A percentile compares a stretch with the other conserved stretches of the same genome.
Evolutionary conservation across 371 early-diverging fungal genomes (phyloP).

Genomic region (Phascolomyces articulosus): DNA sequence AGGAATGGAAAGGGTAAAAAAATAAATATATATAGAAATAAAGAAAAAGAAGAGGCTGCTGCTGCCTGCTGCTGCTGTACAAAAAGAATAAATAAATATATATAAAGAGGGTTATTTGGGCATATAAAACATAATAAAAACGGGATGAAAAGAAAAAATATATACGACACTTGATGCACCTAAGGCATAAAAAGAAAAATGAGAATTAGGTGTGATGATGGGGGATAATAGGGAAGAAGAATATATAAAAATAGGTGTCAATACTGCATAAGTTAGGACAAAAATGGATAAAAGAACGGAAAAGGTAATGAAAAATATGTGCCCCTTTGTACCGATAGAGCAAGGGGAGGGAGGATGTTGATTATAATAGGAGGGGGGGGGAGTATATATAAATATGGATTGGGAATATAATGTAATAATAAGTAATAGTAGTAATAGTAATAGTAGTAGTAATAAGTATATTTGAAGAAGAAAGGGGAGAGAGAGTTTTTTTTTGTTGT

Average conservation of each 20-base stretch:
- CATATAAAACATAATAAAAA: slow-evolving; percentile 1
- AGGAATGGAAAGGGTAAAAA: slow-evolving; percentile 6
- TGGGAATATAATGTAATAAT: no score
- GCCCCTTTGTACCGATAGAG: slow-evolving; percentile 9
- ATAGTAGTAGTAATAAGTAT: no score
- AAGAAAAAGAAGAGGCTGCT: slow-evolving; percentile 2
- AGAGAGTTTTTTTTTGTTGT: no score
- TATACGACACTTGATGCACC: slow-evolving; percentile 17
- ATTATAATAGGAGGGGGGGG: slow-evolving; percentile 6
- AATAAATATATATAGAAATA: no score
- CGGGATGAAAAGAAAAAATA: slow-evolving; percentile 1
- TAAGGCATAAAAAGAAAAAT: slow-evolving; percentile 13
- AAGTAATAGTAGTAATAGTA: neutral
- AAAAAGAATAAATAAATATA: neutral
- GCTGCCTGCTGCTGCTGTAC: slow-evolving; percentile 11
- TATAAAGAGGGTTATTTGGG: neutral
- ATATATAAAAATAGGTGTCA: slow-evolving; percentile 14
- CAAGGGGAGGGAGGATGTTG: neutral
- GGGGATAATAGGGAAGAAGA: slow-evolving; percentile 2
- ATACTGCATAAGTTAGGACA: slow-evolving; percentile 23
- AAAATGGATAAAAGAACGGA: slow-evolving; percentile 25
- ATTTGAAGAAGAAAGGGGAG: no score
- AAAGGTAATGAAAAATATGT: slow-evolving; percentile 24
- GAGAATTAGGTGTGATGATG: neutral
- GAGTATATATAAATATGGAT: no score